Evolutionary conservation across 2,329 filamentous ascomycete genomes (phyloP).

Genomic region (Bipolaris bicolor): DNA sequence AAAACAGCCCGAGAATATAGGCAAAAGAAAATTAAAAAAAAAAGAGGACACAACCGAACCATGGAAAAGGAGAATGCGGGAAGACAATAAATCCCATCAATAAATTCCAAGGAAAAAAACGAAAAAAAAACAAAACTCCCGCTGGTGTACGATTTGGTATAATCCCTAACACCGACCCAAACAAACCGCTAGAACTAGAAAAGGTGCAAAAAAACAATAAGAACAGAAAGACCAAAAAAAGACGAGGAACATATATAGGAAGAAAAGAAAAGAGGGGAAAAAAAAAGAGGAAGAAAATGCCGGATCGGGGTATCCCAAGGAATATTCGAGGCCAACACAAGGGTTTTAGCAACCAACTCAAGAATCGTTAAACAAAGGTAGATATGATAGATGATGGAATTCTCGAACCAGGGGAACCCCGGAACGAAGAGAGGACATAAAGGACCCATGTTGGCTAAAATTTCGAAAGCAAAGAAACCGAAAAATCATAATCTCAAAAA

Average conservation of each 20-base stretch:
- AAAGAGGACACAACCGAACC: neutral
- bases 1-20: constrained; percentile 3
- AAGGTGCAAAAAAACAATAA: no score
- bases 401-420: no score
- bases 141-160: constrained; percentile 38
- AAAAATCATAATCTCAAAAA: no score
- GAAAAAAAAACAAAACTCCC: constrained; percentile 21
- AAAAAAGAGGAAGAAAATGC: constrained; percentile 5
- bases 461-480: no score
- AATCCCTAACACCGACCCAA: constrained; percentile 18
- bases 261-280: neutral
- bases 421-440: no score
- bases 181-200: neutral
- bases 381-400: no score
- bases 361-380: no score
- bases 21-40: neutral
- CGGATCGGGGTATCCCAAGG: constrained; percentile 16
- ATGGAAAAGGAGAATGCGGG: neutral
- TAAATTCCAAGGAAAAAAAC: neutral
- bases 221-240: neutral
- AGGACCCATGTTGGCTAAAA: no score
- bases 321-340: constrained; percentile 22
- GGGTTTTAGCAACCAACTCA: constrained; percentile 20
- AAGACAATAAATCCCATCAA: neutral
- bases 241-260: neutral